Percentiles rank a stretch among this genome's conserved stretches.
Evolutionary conservation across 176 grass and related monocot species (phyloP).

Genomic region (Cocos nucifera): DNA sequence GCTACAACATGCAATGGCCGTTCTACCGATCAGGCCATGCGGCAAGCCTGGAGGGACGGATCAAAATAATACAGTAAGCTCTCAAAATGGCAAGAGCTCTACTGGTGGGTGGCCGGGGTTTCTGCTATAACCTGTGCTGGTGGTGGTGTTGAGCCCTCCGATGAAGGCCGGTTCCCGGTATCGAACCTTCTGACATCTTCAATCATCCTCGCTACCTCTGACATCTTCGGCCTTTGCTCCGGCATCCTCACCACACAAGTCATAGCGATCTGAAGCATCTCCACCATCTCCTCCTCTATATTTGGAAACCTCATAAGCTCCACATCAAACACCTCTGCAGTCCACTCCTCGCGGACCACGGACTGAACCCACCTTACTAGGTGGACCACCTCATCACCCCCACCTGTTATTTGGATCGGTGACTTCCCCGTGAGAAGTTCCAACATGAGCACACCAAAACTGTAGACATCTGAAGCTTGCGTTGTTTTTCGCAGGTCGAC

Average conservation of each 20-base stretch:
- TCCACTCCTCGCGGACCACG: slow-evolving; percentile 95
- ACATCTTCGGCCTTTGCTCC: slow-evolving; percentile 75
- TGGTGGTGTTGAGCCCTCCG: slow-evolving; percentile 7
- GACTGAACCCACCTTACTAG: slow-evolving; percentile 98
- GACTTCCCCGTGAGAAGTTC: slow-evolving; percentile 89
- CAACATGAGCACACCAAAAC: slow-evolving; percentile 73
- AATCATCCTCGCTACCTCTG: slow-evolving; percentile 66
- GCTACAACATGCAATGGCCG: background rate
- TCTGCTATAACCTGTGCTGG: slow-evolving; percentile 2
- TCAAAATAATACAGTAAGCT: too few species aligned
- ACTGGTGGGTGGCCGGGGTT: slow-evolving; percentile 1
- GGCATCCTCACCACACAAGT: slow-evolving; percentile 63
- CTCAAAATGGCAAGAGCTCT: background rate
- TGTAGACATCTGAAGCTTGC: slow-evolving; percentile 79
- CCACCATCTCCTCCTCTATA: slow-evolving; percentile 98
- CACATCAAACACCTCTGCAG: slow-evolving; percentile 74
- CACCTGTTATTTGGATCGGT: slow-evolving; percentile 49
- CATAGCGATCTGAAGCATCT: slow-evolving; percentile 98
- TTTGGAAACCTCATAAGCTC: slow-evolving; percentile 94
- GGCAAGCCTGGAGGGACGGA: too few species aligned
- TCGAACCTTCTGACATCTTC: slow-evolving; percentile 53
- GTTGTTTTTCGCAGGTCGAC: slow-evolving; percentile 71
- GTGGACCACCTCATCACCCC: slow-evolving; percentile 73
- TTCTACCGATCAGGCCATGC: too few species aligned
- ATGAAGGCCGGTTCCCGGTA: slow-evolving; percentile 33